These are phyloP conservation scores for Halteria grandinella DNA, from an alignment of 73 alveolate genomes.

Conservation along the genomic window DNA sequence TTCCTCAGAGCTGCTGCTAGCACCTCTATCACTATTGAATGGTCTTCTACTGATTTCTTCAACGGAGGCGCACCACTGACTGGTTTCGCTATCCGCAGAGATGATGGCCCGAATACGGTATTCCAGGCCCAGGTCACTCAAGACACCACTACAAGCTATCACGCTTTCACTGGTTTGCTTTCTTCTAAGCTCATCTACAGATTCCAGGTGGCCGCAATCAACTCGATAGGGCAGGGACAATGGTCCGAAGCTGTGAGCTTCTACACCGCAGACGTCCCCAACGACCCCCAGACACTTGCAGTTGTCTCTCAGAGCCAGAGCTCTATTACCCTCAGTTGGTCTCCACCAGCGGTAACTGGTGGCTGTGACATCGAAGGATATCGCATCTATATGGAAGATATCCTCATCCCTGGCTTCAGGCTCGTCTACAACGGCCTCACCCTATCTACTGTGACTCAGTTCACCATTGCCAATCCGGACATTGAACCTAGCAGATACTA, in stretches of 20 bases:
- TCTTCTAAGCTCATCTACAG: slow-evolving; percentile 45
- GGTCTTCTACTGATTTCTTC: slow-evolving; percentile 65
- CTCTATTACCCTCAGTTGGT: slow-evolving; percentile 69
- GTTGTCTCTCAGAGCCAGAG: slow-evolving; percentile 48
- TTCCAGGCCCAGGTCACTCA: slow-evolving; percentile 31
- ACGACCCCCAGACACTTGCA: slow-evolving; percentile 57
- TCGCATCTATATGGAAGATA: slow-evolving; percentile 65
- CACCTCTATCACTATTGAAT: slow-evolving; percentile 50
- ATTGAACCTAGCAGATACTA: slow-evolving; percentile 66
- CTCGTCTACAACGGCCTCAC: slow-evolving; percentile 73
- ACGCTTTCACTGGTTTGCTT: slow-evolving; percentile 45
- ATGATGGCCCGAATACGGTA: slow-evolving; percentile 66
- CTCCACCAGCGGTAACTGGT: slow-evolving; percentile 67
- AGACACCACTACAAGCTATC: background rate
- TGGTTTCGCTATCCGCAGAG: slow-evolving; percentile 67
- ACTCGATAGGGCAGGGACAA: slow-evolving; percentile 75
- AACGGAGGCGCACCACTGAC: slow-evolving; percentile 78
- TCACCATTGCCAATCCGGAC: slow-evolving; percentile 48
- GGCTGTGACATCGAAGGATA: slow-evolving; percentile 80
- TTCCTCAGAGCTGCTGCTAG: slow-evolving; percentile 21
- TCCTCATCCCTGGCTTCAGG: slow-evolving; percentile 38
- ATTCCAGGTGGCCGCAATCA: slow-evolving; percentile 70
- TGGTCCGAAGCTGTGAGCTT: slow-evolving; percentile 72
- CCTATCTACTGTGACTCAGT: slow-evolving; percentile 41
- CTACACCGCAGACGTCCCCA: slow-evolving; percentile 75